Evolutionary conservation across 2,329 filamentous ascomycete species (phyloP).

Genomic region (Aspergillus aculeatinus): DNA sequence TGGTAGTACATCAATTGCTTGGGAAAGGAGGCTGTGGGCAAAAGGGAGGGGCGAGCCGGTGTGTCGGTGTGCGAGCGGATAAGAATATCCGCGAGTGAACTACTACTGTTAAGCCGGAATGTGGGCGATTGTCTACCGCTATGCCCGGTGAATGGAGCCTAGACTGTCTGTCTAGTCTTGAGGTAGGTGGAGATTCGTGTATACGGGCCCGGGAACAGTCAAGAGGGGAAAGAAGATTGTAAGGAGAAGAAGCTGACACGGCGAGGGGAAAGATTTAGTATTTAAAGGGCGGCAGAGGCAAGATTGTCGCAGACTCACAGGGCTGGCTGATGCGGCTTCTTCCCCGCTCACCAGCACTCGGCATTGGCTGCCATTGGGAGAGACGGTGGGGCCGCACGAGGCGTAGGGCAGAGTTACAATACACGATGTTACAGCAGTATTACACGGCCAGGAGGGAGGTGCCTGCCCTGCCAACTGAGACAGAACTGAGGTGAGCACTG

Average conservation of each 20-base stretch:
- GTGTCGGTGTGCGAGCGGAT: neutral
- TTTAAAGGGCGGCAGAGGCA: constrained; percentile 2
- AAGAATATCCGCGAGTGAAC: neutral
- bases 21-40: neutral
- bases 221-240: neutral
- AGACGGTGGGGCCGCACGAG: constrained; percentile 11
- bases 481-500: no score
- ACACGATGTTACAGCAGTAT: neutral
- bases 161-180: neutral
- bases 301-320: constrained; percentile 9
- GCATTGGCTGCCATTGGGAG: neutral
- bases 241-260: neutral
- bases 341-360: neutral
- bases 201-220: no score
- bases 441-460: no score
- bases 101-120: neutral
- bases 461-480: no score
- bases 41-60: neutral
- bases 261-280: constrained; percentile 6
- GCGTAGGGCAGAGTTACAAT: constrained; percentile 9
- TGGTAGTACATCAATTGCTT: constrained; percentile 24
- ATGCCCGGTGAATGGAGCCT: neutral
- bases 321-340: constrained; percentile 17
- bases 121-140: neutral
- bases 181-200: no score